Conservation (phyloP, 2,329 filamentous ascomycete genomes). For the Lachnellula hyalina region DNA sequence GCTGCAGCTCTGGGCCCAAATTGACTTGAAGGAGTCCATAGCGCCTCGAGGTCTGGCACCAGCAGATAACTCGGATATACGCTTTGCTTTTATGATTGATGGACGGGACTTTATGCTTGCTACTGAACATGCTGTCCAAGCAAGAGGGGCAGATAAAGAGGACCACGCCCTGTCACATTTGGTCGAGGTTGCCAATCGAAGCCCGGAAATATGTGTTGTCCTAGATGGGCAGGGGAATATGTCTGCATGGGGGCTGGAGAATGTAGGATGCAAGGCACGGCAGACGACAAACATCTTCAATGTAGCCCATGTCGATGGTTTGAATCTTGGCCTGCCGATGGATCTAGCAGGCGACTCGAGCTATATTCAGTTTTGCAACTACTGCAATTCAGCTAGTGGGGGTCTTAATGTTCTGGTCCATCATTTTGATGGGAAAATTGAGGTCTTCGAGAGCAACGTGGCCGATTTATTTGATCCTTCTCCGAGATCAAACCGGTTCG, state of each 20-base stretch:
- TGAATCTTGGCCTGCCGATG: conserved; percentile 39
- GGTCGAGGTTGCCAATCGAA: conserved; percentile 77
- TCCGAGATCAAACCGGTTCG: conserved; percentile 53
- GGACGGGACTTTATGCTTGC: conserved; percentile 73
- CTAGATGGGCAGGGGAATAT: conserved; percentile 80
- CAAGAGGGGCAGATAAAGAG: conserved; percentile 42
- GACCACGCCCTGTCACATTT: conserved; percentile 76
- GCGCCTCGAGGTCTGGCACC: conserved; percentile 33
- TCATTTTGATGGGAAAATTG: conserved; percentile 78
- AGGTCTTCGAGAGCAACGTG: conserved; percentile 73
- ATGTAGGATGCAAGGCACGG: conserved; percentile 66
- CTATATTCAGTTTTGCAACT: conserved; percentile 67
- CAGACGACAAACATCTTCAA: conserved; percentile 72
- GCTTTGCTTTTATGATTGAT: conserved; percentile 78
- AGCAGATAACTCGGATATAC: conserved; percentile 32
- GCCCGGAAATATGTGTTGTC: conserved; percentile 80
- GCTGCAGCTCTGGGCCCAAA: conserved; percentile 72
- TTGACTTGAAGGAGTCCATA: conserved; percentile 71
- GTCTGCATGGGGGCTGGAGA: conserved; percentile 90
- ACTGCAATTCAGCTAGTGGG: conserved; percentile 60
- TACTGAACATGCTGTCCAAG: conserved; percentile 69
- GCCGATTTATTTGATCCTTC: conserved; percentile 75
- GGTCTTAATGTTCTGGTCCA: conserved; percentile 72
- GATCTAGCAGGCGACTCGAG: conserved; percentile 16
- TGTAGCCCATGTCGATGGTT: conserved; percentile 68